A percentile compares a stretch with the other conserved stretches of the same genome.
Conservation (phyloP, 2,329 filamentous ascomycete species). For the Thelonectria rubi region DNA sequence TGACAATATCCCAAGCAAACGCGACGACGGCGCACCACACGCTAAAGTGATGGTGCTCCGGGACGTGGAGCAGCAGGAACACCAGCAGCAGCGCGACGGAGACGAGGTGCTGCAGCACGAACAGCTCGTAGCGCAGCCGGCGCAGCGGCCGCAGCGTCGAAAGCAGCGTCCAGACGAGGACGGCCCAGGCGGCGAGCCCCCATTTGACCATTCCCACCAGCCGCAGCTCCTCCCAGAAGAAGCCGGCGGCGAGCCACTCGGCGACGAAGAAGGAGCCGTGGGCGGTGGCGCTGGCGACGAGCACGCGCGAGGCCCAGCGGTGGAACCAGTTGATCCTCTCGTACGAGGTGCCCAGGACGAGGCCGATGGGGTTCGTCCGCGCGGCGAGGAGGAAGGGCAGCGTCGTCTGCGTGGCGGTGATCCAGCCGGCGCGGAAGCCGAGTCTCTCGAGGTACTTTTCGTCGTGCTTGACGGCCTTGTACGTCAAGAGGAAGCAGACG, state of each 20-base stretch:
- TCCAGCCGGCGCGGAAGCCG: slow-evolving; percentile 41
- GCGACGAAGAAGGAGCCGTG: slow-evolving; percentile 38
- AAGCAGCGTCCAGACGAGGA: slow-evolving; percentile 38
- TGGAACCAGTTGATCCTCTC: slow-evolving; percentile 42
- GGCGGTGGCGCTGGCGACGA: slow-evolving; percentile 38
- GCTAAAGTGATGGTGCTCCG: slow-evolving; percentile 41
- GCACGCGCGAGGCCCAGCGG: slow-evolving; percentile 37
- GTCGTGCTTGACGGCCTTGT: slow-evolving; percentile 41
- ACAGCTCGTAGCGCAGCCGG: slow-evolving; percentile 42
- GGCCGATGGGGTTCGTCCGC: slow-evolving; percentile 37
- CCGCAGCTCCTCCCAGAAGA: slow-evolving; percentile 40
- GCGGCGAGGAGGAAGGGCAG: slow-evolving; percentile 38
- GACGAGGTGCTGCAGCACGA: slow-evolving; percentile 41
- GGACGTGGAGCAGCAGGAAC: slow-evolving; percentile 39
- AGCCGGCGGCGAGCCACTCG: slow-evolving; percentile 39
- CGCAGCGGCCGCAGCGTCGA: slow-evolving; percentile 38
- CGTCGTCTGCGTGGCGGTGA: slow-evolving; percentile 37
- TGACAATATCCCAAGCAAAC: slow-evolving; percentile 39
- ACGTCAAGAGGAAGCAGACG: slow-evolving; percentile 36
- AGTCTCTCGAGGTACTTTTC: slow-evolving; percentile 39
- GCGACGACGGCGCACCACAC: slow-evolving; percentile 42
- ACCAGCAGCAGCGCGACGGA: slow-evolving; percentile 36
- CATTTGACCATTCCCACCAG: slow-evolving; percentile 41
- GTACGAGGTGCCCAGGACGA: slow-evolving; percentile 39
- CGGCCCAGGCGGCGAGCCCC: slow-evolving; percentile 40